Conservation (phyloP, 495 filamentous ascomycete genomes). For the Podospora bellae-mahoneyi region DNA sequence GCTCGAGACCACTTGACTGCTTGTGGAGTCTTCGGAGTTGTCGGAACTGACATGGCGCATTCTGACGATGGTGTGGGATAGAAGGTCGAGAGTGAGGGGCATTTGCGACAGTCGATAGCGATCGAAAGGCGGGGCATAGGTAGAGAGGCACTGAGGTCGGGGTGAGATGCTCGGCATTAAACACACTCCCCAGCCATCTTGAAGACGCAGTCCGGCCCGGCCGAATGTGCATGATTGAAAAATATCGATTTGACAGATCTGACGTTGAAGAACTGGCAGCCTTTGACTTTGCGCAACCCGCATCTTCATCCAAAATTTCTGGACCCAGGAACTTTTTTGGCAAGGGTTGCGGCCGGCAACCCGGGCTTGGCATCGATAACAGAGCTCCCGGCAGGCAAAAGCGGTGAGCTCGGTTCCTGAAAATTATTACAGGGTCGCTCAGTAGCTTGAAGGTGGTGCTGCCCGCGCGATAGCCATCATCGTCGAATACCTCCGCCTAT, state of each 20-base stretch:
- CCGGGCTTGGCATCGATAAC: background rate
- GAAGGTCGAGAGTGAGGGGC: slow-evolving; percentile 3
- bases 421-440: slow-evolving; percentile 23
- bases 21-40: slow-evolving; percentile 33
- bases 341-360: background rate
- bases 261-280: background rate
- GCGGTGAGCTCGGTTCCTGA: slow-evolving; percentile 5
- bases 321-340: slow-evolving; percentile 1
- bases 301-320: slow-evolving; percentile 4
- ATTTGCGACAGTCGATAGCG: slow-evolving; percentile 1
- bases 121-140: slow-evolving; percentile 41
- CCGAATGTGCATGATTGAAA: slow-evolving; percentile 23
- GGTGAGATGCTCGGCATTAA: slow-evolving; percentile 37
- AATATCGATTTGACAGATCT: slow-evolving; percentile 14
- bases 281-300: background rate
- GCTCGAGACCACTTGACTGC: slow-evolving; percentile 17
- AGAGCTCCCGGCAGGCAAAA: slow-evolving; percentile 4
- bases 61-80: slow-evolving; percentile 14
- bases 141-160: slow-evolving; percentile 40
- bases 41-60: slow-evolving; percentile 18
- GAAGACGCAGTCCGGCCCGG: slow-evolving; percentile 24
- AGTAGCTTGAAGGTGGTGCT: background rate
- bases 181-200: slow-evolving; percentile 42
- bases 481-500: background rate
- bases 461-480: slow-evolving; percentile 14